These are phyloP conservation scores for Tuber calosporum DNA, from an alignment of 495 filamentous ascomycete genomes.

Conservation along the genomic window DNA sequence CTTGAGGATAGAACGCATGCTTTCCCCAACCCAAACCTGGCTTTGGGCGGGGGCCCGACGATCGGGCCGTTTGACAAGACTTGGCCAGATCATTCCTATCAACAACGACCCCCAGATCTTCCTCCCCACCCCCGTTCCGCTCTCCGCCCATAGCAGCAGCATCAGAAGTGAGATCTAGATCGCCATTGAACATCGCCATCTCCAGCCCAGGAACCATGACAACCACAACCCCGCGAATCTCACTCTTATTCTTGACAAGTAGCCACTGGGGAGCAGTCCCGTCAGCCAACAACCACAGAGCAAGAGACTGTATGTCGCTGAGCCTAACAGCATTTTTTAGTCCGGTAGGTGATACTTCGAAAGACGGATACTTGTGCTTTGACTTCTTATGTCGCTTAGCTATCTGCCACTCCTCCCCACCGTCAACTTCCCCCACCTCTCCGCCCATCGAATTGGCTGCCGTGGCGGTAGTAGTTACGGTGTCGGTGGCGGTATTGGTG, in stretches of 20 bases:
- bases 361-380: conserved; percentile 60
- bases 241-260: conserved; percentile 54
- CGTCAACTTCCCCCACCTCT: neutral
- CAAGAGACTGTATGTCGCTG: conserved; percentile 67
- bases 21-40: neutral
- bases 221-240: conserved; percentile 78
- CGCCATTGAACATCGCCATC: conserved; percentile 76
- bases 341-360: conserved; percentile 60
- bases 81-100: neutral
- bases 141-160: neutral
- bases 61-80: neutral
- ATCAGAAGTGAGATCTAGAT: conserved; percentile 44
- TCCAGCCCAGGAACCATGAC: conserved; percentile 91
- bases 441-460: neutral
- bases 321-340: conserved; percentile 70
- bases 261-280: conserved; percentile 80
- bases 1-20: conserved; percentile 65
- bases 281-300: conserved; percentile 86
- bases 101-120: conserved; percentile 22
- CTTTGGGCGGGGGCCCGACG: neutral
- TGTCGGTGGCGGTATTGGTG: neutral
- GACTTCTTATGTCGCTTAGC: conserved; percentile 32
- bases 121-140: conserved; percentile 6
- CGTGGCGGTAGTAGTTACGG: conserved; percentile 9
- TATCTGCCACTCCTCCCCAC: conserved; percentile 29